Conservation (phyloP, 768 basidiomycete genomes). For the Phlebiopsis gigantea region DNA sequence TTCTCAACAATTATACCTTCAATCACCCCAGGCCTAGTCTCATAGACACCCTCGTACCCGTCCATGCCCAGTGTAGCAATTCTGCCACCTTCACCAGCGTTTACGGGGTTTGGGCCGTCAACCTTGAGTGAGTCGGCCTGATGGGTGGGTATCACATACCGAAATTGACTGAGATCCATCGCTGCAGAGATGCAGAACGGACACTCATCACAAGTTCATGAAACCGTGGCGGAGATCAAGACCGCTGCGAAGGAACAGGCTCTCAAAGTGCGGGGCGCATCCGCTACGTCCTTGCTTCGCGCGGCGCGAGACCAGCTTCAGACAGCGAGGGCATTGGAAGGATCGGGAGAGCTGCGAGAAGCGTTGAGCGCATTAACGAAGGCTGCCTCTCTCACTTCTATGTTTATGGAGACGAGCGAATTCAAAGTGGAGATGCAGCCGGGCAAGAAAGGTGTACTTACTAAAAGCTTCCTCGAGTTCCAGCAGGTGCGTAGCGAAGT, state of each 20-base stretch:
- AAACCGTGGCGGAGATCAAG: constrained; percentile 42
- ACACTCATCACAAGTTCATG: constrained; percentile 13
- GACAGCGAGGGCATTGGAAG: constrained; percentile 47
- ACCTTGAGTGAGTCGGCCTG: constrained; percentile 21
- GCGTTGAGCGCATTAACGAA: constrained; percentile 58
- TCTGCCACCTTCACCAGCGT: constrained; percentile 33
- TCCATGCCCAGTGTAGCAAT: constrained; percentile 39
- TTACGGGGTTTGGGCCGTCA: constrained; percentile 25
- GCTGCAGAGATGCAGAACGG: constrained; percentile 38
- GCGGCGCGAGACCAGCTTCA: constrained; percentile 54
- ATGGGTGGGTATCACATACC: constrained; percentile 9
- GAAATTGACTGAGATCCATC: constrained; percentile 11
- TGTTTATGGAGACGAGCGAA: constrained; percentile 57
- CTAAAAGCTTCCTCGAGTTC: constrained; percentile 62
- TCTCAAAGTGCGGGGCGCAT: constrained; percentile 50
- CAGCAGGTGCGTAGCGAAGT: constrained; percentile 44
- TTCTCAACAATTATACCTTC: background rate
- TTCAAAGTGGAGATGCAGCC: constrained; percentile 43
- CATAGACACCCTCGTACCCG: background rate
- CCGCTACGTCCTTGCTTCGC: constrained; percentile 56
- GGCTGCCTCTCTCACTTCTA: constrained; percentile 52
- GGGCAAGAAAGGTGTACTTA: constrained; percentile 48
- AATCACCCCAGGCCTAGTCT: background rate
- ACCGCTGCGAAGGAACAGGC: constrained; percentile 42
- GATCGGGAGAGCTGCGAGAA: constrained; percentile 51